These are phyloP conservation scores for Aspergillus bombycis DNA, from an alignment of 2,329 filamentous ascomycete species.

Conservation along the genomic window DNA sequence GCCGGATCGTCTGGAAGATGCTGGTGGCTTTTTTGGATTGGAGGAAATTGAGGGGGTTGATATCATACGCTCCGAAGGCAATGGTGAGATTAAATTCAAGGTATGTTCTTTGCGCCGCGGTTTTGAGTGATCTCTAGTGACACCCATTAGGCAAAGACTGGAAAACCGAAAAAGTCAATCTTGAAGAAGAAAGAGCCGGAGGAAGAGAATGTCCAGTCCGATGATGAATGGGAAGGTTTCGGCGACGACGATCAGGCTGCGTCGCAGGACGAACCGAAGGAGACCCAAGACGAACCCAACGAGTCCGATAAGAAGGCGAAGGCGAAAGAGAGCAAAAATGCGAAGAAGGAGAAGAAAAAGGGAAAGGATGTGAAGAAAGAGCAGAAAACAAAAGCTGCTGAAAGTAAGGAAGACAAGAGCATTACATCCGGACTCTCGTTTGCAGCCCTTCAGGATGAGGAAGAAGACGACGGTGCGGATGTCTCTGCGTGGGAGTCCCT, in stretches of 20 bases:
- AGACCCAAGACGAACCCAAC: slow-evolving; percentile 25
- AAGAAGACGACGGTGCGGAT: slow-evolving; percentile 64
- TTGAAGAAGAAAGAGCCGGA: slow-evolving; percentile 27
- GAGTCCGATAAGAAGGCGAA: slow-evolving; percentile 28
- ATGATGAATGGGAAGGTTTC: slow-evolving; percentile 68
- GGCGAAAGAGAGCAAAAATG: slow-evolving; percentile 23
- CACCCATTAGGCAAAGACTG: slow-evolving; percentile 35
- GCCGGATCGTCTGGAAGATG: slow-evolving; percentile 80
- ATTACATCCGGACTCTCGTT: slow-evolving; percentile 41
- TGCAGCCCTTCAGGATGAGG: slow-evolving; percentile 40
- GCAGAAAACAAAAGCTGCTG: slow-evolving; percentile 32
- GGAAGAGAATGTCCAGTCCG: slow-evolving; percentile 38
- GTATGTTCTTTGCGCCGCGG: slow-evolving; percentile 27
- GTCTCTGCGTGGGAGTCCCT: slow-evolving; percentile 79
- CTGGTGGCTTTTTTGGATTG: slow-evolving; percentile 89
- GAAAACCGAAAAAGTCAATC: slow-evolving; percentile 38
- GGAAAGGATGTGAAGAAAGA: slow-evolving; percentile 32
- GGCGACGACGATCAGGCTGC: slow-evolving; percentile 46
- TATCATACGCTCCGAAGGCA: slow-evolving; percentile 68
- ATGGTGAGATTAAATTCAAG: slow-evolving; percentile 50
- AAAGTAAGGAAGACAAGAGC: slow-evolving; percentile 37
- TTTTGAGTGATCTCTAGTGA: slow-evolving; percentile 12
- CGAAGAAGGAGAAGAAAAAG: slow-evolving; percentile 21
- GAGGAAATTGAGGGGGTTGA: slow-evolving; percentile 93
- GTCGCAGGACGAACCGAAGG: slow-evolving; percentile 20